These are phyloP conservation scores for Phytopythium aichiense DNA, from an alignment of 352 stramenopile genomes.

Conservation along the genomic window DNA sequence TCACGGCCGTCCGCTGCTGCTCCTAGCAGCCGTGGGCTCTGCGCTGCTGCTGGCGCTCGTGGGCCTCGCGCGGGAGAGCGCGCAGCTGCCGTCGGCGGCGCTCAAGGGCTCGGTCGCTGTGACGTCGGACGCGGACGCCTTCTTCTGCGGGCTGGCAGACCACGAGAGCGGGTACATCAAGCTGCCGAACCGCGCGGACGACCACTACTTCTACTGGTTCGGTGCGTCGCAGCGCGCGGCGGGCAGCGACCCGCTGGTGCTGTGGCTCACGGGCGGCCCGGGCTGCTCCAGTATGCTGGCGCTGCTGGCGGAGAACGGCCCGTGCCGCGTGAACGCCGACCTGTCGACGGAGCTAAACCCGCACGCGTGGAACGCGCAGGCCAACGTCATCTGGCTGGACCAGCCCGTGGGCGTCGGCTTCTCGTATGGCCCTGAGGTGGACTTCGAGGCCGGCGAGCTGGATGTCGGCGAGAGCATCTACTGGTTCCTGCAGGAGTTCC, in stretches of 20 bases:
- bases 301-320: constrained; percentile 57
- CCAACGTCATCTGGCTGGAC: constrained; percentile 76
- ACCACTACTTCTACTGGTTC: constrained; percentile 76
- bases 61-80: constrained; percentile 19
- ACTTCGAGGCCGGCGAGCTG: constrained; percentile 46
- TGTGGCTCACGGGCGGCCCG: constrained; percentile 65
- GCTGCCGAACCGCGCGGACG: constrained; percentile 40
- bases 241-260: constrained; percentile 42
- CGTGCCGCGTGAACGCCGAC: constrained; percentile 45
- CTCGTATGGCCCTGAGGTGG: constrained; percentile 38
- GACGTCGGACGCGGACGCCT: not conserved
- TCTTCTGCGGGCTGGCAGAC: constrained; percentile 35
- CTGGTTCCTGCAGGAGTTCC: constrained; percentile 70
- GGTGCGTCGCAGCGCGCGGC: constrained; percentile 35
- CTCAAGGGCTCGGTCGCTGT: constrained; percentile 2
- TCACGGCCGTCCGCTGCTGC: constrained; percentile 1
- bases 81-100: not conserved
- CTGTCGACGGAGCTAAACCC: constrained; percentile 41
- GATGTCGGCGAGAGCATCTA: constrained; percentile 66
- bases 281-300: constrained; percentile 59
- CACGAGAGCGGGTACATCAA: constrained; percentile 53
- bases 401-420: constrained; percentile 64
- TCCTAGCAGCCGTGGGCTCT: constrained; percentile 23
- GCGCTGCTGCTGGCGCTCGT: constrained; percentile 29
- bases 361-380: constrained; percentile 57